Conservation (phyloP, 2,329 filamentous ascomycete genomes). For the Ascochyta fabae region DNA sequence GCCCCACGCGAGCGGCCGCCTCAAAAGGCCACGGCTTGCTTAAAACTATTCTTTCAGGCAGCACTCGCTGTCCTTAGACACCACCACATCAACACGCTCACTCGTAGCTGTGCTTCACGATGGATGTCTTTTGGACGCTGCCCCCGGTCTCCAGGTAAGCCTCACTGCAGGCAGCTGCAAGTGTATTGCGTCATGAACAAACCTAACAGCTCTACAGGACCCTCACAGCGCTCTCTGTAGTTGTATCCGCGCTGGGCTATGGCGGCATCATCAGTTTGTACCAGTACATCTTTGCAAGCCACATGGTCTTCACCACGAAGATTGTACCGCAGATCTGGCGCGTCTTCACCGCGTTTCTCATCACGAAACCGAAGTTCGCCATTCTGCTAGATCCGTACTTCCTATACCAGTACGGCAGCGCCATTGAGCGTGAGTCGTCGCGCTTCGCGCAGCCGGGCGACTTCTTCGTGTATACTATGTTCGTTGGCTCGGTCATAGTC, state of each 20-base stretch:
- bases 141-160: constrained; percentile 71
- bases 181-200: constrained; percentile 9
- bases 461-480: constrained; percentile 79
- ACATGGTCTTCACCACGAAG: constrained; percentile 60
- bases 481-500: constrained; percentile 73
- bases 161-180: background rate
- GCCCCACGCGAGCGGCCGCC: constrained; percentile 16
- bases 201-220: constrained; percentile 66
- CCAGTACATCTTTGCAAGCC: constrained; percentile 62
- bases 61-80: constrained; percentile 43
- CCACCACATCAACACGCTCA: constrained; percentile 25
- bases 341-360: constrained; percentile 63
- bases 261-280: constrained; percentile 60
- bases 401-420: constrained; percentile 77
- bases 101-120: constrained; percentile 39
- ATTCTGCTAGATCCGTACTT: constrained; percentile 79
- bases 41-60: constrained; percentile 36
- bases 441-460: constrained; percentile 79
- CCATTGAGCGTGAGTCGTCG: constrained; percentile 73
- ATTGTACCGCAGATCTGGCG: constrained; percentile 66
- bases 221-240: constrained; percentile 68
- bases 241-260: constrained; percentile 67
- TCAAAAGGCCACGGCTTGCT: constrained; percentile 32
- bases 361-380: constrained; percentile 61
- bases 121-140: constrained; percentile 70